Percentiles rank a stretch among this genome's conserved stretches.
These are phyloP conservation scores for Quercus suber DNA, from an alignment of 306 rosid genomes.

Conservation along the genomic window DNA sequence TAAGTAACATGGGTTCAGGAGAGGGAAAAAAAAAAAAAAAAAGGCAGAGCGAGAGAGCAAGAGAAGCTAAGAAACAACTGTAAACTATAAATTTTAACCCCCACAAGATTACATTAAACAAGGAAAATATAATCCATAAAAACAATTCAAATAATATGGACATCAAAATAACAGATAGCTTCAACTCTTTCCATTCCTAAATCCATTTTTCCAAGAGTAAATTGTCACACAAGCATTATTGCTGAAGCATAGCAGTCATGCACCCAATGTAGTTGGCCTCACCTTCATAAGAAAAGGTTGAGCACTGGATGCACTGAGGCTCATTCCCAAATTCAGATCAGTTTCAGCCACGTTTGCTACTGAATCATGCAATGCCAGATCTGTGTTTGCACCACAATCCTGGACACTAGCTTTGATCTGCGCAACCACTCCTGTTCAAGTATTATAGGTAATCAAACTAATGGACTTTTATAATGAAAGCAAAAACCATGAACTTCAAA, in stretches of 20 bases:
- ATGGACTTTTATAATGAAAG: constrained; percentile 15
- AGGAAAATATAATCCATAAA: too few species aligned
- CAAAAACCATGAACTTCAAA: constrained; percentile 16
- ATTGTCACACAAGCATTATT: background rate
- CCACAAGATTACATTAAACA: too few species aligned
- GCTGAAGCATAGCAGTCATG: too few species aligned
- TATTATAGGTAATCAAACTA: constrained; percentile 14
- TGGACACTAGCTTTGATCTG: constrained; percentile 11
- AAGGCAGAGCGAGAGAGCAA: too few species aligned
- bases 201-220: background rate
- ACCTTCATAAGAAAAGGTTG: constrained; percentile 15
- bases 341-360: constrained; percentile 29
- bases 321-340: constrained; percentile 18
- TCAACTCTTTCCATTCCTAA: too few species aligned
- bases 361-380: constrained; percentile 12
- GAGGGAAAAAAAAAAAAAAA: too few species aligned
- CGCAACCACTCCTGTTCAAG: constrained; percentile 28
- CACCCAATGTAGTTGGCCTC: constrained; percentile 10
- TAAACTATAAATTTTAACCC: too few species aligned
- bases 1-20: too few species aligned
- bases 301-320: constrained; percentile 10
- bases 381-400: constrained; percentile 12
- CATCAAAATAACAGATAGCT: too few species aligned
- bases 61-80: too few species aligned
- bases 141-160: too few species aligned